Percentiles rank a stretch among this genome's conserved stretches.
These are phyloP conservation scores for Carex kokanica DNA, from an alignment of 176 grass and related monocot species.

Conservation along the genomic window DNA sequence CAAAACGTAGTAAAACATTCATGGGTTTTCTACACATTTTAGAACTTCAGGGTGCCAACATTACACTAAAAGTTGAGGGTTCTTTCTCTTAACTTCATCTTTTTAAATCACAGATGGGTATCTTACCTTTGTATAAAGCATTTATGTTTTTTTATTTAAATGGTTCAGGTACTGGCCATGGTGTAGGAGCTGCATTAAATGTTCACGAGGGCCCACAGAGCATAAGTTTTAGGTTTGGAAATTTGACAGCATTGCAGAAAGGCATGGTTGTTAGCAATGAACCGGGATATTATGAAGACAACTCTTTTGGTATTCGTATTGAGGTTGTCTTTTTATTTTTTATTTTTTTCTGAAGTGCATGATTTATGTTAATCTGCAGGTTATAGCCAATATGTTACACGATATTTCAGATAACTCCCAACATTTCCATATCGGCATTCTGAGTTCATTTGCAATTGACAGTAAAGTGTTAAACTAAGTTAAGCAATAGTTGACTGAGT, in stretches of 20 bases:
- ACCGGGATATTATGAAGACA: slow-evolving; percentile 95
- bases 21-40: background rate
- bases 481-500: background rate
- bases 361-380: background rate
- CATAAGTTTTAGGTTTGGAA: slow-evolving; percentile 94
- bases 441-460: background rate
- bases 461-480: background rate
- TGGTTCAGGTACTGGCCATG: slow-evolving; percentile 90
- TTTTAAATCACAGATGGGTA: background rate
- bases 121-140: slow-evolving; percentile 7
- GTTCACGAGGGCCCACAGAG: slow-evolving; percentile 94
- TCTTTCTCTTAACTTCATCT: background rate
- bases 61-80: background rate
- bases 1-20: background rate
- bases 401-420: background rate
- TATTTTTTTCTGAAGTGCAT: background rate
- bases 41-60: background rate
- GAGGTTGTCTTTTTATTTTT: slow-evolving; percentile 46
- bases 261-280: slow-evolving; percentile 99
- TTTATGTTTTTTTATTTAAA: slow-evolving; percentile 29
- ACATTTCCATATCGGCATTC: background rate
- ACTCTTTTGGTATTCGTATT: slow-evolving; percentile 92
- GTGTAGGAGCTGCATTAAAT: slow-evolving; percentile 94
- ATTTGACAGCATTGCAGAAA: slow-evolving; percentile 77
- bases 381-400: background rate